Conservation (phyloP, 1,139 yeast genomes). For the Geotrichum klebahnii region DNA sequence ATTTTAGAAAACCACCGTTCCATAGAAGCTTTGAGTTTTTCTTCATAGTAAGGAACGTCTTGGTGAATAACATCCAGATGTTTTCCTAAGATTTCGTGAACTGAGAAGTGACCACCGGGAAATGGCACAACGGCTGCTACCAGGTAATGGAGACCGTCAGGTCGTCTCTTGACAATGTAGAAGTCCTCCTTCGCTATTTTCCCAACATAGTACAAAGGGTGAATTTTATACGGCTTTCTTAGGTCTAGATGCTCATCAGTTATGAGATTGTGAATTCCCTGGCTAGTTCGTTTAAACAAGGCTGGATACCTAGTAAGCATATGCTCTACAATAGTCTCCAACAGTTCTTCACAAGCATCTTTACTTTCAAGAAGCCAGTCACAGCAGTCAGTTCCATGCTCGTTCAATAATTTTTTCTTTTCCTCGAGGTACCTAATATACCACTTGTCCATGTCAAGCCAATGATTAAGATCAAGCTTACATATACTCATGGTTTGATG, state of each 20-base stretch:
- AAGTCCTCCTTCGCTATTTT: slow-evolving; percentile 73
- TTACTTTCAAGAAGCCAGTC: slow-evolving; percentile 68
- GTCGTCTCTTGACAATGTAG: slow-evolving; percentile 51
- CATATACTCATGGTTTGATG: slow-evolving; percentile 76
- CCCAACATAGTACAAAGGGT: slow-evolving; percentile 60
- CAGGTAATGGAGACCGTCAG: slow-evolving; percentile 58
- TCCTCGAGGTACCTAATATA: slow-evolving; percentile 63
- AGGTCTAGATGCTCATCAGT: slow-evolving; percentile 61
- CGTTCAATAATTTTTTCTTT: slow-evolving; percentile 53
- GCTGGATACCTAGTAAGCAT: slow-evolving; percentile 60
- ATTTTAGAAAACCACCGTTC: slow-evolving; percentile 66
- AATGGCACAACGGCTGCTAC: slow-evolving; percentile 75
- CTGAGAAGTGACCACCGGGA: slow-evolving; percentile 72
- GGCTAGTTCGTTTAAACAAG: slow-evolving; percentile 52
- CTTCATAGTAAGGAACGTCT: slow-evolving; percentile 68
- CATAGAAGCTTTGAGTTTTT: slow-evolving; percentile 65
- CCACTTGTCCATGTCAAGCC: slow-evolving; percentile 78
- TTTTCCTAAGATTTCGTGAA: slow-evolving; percentile 55
- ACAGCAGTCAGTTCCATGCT: slow-evolving; percentile 58
- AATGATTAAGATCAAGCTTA: slow-evolving; percentile 64
- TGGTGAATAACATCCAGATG: slow-evolving; percentile 61
- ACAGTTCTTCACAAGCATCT: slow-evolving; percentile 58
- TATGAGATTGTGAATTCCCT: slow-evolving; percentile 55
- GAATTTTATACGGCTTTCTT: slow-evolving; percentile 55
- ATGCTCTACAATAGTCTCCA: slow-evolving; percentile 59